Evolutionary conservation across 108 stramenopile species (phyloP).

Genomic region (Parietichytrium sp.): DNA sequence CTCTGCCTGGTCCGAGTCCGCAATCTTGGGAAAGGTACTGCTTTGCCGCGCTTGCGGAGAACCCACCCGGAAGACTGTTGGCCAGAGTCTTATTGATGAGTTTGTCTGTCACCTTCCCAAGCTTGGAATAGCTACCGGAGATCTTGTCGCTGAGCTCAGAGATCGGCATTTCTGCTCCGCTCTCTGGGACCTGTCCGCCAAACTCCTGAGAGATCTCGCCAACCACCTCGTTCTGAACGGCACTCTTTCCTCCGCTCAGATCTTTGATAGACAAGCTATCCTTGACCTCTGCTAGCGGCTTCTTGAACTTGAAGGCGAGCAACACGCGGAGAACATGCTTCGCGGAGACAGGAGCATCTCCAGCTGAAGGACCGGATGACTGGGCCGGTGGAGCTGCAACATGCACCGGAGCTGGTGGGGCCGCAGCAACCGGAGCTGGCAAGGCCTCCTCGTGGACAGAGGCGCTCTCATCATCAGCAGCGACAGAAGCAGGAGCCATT

Average conservation of each 20-base stretch:
- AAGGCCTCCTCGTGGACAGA: neutral
- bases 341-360: neutral
- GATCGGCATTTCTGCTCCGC: conserved; percentile 26
- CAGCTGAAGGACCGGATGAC: neutral
- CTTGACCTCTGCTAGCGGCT: neutral
- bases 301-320: conserved; percentile 35
- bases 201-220: conserved; percentile 41
- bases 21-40: neutral
- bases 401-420: neutral
- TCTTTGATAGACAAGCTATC: neutral
- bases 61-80: conserved; percentile 17
- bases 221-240: conserved; percentile 43
- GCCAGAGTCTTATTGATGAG: neutral
- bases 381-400: neutral
- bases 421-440: neutral
- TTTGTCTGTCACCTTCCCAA: neutral
- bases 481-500: neutral
- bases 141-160: neutral
- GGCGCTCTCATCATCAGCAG: neutral
- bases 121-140: neutral
- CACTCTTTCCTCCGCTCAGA: conserved; percentile 33
- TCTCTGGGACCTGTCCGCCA: conserved; percentile 1
- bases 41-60: neutral
- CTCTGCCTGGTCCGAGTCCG: conserved; percentile 3
- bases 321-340: conserved; percentile 34